Evolutionary conservation across 768 basidiomycete genomes (phyloP).

Genomic region (Termitomyces sp.): DNA sequence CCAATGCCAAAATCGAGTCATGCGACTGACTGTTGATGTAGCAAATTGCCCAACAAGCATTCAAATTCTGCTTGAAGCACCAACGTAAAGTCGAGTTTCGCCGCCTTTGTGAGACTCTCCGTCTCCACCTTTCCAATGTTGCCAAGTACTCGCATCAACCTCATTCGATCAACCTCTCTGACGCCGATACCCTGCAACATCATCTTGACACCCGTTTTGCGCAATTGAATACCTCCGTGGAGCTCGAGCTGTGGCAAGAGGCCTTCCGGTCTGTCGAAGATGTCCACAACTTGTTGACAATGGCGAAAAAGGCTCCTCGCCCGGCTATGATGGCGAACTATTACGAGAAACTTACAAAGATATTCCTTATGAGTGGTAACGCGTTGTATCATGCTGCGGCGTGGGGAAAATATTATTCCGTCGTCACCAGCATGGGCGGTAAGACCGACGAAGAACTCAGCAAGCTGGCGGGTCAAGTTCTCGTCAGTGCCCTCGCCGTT

Average conservation of each 20-base stretch:
- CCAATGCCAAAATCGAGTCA: neutral
- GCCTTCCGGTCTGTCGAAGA: conserved; percentile 98
- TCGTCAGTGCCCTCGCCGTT: conserved; percentile 89
- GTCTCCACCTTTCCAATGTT: conserved; percentile 90
- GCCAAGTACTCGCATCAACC: conserved; percentile 93
- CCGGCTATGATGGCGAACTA: conserved; percentile 98
- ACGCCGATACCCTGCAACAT: conserved; percentile 90
- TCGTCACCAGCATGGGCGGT: conserved; percentile 67
- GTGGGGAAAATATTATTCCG: conserved; percentile 81
- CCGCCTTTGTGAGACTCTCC: conserved; percentile 91
- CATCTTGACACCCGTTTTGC: conserved; percentile 97
- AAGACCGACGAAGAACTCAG: conserved; percentile 75
- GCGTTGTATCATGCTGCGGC: conserved; percentile 95
- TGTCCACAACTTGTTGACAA: conserved; percentile 90
- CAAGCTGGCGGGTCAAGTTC: conserved; percentile 83
- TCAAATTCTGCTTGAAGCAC: conserved; percentile 93
- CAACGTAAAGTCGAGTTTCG: conserved; percentile 96
- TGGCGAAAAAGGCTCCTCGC: conserved; percentile 89
- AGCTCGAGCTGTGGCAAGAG: conserved; percentile 98
- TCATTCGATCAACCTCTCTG: conserved; percentile 92
- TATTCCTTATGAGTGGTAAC: conserved; percentile 94
- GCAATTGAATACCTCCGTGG: conserved; percentile 93
- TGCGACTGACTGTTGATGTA: conserved; percentile 24
- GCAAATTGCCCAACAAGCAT: conserved; percentile 96
- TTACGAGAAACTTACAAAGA: conserved; percentile 95